These are phyloP conservation scores for Kazachstania africana DNA, from an alignment of 805 yeast species.

Conservation along the genomic window DNA sequence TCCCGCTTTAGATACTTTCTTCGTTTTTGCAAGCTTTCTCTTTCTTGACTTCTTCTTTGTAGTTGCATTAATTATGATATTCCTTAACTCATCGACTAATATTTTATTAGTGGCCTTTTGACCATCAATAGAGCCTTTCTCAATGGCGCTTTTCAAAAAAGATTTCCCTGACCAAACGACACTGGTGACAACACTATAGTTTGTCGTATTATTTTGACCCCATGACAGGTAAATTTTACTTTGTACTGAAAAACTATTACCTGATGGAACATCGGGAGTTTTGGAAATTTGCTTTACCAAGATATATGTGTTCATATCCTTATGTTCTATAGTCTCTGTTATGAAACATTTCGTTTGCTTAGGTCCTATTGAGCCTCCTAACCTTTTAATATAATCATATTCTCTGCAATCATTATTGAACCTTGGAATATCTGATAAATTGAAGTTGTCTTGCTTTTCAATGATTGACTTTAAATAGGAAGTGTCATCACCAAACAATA, in stretches of 20 bases:
- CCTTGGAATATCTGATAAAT: conserved; percentile 40
- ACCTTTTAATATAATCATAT: conserved; percentile 47
- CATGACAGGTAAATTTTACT: conserved; percentile 54
- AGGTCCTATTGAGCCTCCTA: conserved; percentile 56
- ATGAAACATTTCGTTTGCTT: conserved; percentile 57
- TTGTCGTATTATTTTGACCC: conserved; percentile 43
- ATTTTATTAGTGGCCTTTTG: conserved; percentile 47
- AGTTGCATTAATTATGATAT: conserved; percentile 18
- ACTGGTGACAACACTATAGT: conserved; percentile 40
- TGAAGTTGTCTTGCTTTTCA: conserved; percentile 49
- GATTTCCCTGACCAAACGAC: conserved; percentile 66
- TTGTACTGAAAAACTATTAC: conserved; percentile 51
- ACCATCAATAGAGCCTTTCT: conserved; percentile 64
- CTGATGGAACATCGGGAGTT: conserved; percentile 71
- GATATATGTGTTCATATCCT: conserved; percentile 33
- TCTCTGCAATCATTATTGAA: conserved; percentile 32
- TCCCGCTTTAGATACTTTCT: conserved; percentile 1
- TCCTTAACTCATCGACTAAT: conserved; percentile 32
- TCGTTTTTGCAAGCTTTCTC: conserved; percentile 5
- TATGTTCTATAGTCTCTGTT: conserved; percentile 40
- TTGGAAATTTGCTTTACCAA: conserved; percentile 41
- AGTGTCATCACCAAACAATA: conserved; percentile 53
- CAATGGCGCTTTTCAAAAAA: conserved; percentile 67
- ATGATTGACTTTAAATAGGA: conserved; percentile 36
- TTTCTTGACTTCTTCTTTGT: conserved; percentile 5